Conservation (phyloP, 768 basidiomycete genomes). For the Nevesoporus exiguus region DNA sequence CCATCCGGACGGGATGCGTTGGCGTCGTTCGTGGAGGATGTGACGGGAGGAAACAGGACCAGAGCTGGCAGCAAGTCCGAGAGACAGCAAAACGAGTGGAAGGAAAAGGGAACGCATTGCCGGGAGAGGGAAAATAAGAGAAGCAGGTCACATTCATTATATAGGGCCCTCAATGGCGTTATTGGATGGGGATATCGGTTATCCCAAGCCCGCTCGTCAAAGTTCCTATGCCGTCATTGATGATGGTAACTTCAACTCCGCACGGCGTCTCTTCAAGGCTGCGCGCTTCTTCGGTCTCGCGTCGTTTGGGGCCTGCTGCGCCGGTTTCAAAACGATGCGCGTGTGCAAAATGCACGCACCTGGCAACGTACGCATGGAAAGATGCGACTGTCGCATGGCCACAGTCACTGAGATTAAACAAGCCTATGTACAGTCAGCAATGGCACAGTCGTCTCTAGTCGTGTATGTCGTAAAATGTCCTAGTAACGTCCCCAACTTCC, state of each 20-base stretch:
- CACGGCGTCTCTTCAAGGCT: no score
- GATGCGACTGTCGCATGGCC: no score
- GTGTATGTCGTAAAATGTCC: not conserved
- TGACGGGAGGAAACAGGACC: constrained; percentile 6
- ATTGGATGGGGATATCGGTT: not conserved
- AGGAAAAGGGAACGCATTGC: constrained; percentile 21
- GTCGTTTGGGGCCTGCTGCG: no score
- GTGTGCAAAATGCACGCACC: no score
- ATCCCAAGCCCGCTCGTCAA: not conserved
- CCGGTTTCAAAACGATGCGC: no score
- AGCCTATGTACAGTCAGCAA: not conserved
- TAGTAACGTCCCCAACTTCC: no score
- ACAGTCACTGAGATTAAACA: no score
- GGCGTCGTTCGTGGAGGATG: constrained; percentile 26
- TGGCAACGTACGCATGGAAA: no score
- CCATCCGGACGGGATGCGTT: constrained; percentile 40
- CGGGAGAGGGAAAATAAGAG: not conserved
- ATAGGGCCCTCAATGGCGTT: not conserved
- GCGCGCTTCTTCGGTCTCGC: no score
- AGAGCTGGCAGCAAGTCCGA: constrained; percentile 12
- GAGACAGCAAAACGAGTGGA: constrained; percentile 21
- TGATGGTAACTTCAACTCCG: no score
- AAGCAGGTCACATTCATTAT: not conserved
- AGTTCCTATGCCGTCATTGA: not conserved
- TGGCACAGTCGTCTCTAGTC: not conserved